phyloP scores from a whole-genome alignment of 2,329 filamentous ascomycete species.

The Furcasterigmium sp. region DNA sequence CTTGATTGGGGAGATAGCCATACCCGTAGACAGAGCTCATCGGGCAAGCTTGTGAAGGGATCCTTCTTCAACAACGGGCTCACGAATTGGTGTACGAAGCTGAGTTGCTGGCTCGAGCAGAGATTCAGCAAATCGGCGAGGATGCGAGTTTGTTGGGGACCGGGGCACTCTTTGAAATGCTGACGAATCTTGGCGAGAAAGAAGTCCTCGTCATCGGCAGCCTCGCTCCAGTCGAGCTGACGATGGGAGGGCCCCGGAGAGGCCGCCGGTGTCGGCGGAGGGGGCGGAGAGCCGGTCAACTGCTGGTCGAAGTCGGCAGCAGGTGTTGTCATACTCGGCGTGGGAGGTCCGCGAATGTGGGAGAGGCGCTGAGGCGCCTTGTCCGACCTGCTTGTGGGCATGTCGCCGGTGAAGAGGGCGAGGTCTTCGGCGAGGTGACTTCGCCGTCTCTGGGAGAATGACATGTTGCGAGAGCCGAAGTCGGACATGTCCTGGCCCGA shows the following conservation, averaged over 20 bases:
- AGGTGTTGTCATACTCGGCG: constrained; percentile 61
- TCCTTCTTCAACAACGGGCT: constrained; percentile 93
- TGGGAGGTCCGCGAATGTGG: constrained; percentile 53
- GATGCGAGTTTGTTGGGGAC: constrained; percentile 71
- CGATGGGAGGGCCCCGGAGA: constrained; percentile 58
- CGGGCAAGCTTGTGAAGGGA: constrained; percentile 85
- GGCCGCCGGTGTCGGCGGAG: constrained; percentile 60
- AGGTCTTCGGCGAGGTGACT: constrained; percentile 54
- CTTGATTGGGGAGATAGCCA: constrained; percentile 19
- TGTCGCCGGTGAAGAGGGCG: constrained; percentile 43
- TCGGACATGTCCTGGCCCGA: background rate
- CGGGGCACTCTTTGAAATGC: constrained; percentile 73
- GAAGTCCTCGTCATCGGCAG: constrained; percentile 75
- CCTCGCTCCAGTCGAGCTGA: constrained; percentile 69
- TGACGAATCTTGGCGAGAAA: constrained; percentile 74
- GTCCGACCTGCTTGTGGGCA: constrained; percentile 40
- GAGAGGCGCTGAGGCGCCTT: constrained; percentile 45
- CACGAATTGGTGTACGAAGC: constrained; percentile 94
- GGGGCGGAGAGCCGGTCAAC: constrained; percentile 56
- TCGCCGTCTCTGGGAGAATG: constrained; percentile 57
- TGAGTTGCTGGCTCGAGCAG: constrained; percentile 91
- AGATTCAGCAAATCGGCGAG: constrained; percentile 86
- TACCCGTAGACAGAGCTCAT: constrained; percentile 87
- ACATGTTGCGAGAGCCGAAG: constrained; percentile 25
- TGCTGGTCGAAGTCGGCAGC: constrained; percentile 59